Conservation (phyloP, 2,329 filamentous ascomycete species). For the Aspergillus fumigatus region DNA sequence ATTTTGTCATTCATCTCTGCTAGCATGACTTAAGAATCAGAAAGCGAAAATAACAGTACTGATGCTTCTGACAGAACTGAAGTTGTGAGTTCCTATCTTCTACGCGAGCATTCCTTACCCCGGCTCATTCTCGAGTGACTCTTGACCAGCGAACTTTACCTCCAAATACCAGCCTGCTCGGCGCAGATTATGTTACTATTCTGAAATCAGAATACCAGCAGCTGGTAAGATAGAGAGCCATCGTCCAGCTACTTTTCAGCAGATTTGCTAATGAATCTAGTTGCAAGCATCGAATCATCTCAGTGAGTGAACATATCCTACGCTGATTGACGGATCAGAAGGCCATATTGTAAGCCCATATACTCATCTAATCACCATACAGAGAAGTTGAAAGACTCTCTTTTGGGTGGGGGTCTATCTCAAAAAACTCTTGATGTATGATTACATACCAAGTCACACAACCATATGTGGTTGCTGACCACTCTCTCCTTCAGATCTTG, state of each 20-base stretch:
- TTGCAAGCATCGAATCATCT: constrained; percentile 14
- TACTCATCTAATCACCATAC: constrained; percentile 3
- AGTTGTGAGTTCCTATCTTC: constrained; percentile 7
- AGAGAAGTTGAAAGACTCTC: constrained; percentile 46
- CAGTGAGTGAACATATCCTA: constrained; percentile 6
- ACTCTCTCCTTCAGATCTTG: constrained; percentile 13
- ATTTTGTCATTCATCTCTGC: background rate
- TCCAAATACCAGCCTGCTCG: constrained; percentile 33
- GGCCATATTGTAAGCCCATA: background rate
- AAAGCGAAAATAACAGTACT: background rate
- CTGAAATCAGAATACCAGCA: constrained; percentile 58
- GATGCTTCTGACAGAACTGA: constrained; percentile 4
- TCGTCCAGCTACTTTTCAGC: background rate
- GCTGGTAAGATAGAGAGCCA: constrained; percentile 43
- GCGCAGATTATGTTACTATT: constrained; percentile 49
- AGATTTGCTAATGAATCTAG: constrained; percentile 7
- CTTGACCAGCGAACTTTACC: constrained; percentile 36
- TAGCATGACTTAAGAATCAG: too few relatives aligned
- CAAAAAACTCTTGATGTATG: constrained; percentile 46
- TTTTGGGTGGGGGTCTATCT: constrained; percentile 49
- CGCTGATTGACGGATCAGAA: background rate
- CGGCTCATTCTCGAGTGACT: constrained; percentile 2
- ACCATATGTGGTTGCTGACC: constrained; percentile 12
- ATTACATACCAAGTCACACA: constrained; percentile 1
- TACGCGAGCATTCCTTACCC: background rate